A percentile compares a stretch with the other conserved stretches of the same genome.
phyloP scores from a whole-genome alignment of 2,329 filamentous ascomycete species.

The Beauveria brongniartii region DNA sequence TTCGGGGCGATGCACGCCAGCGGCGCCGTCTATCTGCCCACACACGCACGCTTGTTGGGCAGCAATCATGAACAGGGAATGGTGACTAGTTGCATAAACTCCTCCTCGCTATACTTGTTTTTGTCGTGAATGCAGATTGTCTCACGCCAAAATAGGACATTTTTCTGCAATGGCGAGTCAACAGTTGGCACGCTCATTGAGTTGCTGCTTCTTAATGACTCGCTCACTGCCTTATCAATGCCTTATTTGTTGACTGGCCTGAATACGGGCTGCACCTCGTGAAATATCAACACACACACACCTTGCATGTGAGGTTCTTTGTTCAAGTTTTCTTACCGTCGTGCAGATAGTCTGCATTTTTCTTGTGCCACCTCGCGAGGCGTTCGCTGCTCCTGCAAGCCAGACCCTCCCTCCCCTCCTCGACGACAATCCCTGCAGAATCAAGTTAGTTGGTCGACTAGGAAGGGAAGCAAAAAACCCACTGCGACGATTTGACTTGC shows the following conservation, averaged over 20 bases:
- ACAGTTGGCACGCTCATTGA: background rate
- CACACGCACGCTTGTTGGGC: background rate
- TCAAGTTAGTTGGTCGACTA: no score
- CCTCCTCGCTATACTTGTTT: background rate
- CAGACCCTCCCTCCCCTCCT: background rate
- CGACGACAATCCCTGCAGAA: background rate
- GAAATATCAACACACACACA: background rate
- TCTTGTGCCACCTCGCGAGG: background rate
- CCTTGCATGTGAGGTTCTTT: background rate
- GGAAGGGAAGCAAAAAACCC: background rate
- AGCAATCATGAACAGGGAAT: background rate
- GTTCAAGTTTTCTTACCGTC: background rate
- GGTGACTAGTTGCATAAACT: background rate
- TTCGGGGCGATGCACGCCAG: background rate
- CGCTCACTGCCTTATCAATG: background rate
- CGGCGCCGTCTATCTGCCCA: background rate
- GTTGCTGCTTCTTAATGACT: background rate
- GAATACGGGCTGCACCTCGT: background rate
- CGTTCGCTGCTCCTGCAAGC: conserved; percentile 6
- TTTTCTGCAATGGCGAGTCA: background rate
- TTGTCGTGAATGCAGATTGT: background rate
- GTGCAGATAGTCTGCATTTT: background rate
- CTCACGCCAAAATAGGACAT: no score
- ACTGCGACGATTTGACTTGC: background rate
- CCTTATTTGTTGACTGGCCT: no score